Evolutionary conservation across 345 rosid species (phyloP).

Genomic region (Eutrema heterophyllum): DNA sequence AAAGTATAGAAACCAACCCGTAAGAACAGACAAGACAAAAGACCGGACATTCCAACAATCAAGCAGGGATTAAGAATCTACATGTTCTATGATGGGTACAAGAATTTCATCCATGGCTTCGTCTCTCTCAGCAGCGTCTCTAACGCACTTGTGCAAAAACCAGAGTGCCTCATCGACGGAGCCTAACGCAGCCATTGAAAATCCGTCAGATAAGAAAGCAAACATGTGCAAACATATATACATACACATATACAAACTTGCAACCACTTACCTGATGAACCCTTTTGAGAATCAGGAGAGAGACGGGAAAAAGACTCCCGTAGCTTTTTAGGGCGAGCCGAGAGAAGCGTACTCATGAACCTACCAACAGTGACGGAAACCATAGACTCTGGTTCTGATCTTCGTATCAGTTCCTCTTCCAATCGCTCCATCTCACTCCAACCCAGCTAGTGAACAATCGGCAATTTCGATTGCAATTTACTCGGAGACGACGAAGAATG

Average conservation of each 20-base stretch:
- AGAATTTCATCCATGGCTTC: constrained; percentile 53
- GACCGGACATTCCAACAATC: neutral
- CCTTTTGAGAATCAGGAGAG: constrained; percentile 37
- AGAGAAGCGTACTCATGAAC: constrained; percentile 53
- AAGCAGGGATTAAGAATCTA: constrained; percentile 26
- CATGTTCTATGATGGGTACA: constrained; percentile 70
- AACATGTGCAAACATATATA: neutral
- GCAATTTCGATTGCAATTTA: neutral
- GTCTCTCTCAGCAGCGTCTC: constrained; percentile 47
- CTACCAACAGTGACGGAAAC: constrained; percentile 57
- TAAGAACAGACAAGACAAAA: constrained; percentile 2
- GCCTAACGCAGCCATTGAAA: constrained; percentile 31
- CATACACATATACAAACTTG: neutral
- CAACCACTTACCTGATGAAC: constrained; percentile 40
- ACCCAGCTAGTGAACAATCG: neutral
- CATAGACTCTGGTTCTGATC: constrained; percentile 50
- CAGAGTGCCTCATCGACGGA: constrained; percentile 68
- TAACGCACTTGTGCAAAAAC: constrained; percentile 52
- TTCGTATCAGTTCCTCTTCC: constrained; percentile 43
- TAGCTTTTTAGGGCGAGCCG: constrained; percentile 66
- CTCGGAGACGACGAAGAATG: constrained; percentile 5
- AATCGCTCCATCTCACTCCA: constrained; percentile 3
- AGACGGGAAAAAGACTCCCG: constrained; percentile 47
- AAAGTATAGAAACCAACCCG: neutral
- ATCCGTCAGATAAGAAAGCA: neutral